These are phyloP conservation scores for Hypoxylon sp. DNA, from an alignment of 2,329 filamentous ascomycete genomes.

Conservation along the genomic window DNA sequence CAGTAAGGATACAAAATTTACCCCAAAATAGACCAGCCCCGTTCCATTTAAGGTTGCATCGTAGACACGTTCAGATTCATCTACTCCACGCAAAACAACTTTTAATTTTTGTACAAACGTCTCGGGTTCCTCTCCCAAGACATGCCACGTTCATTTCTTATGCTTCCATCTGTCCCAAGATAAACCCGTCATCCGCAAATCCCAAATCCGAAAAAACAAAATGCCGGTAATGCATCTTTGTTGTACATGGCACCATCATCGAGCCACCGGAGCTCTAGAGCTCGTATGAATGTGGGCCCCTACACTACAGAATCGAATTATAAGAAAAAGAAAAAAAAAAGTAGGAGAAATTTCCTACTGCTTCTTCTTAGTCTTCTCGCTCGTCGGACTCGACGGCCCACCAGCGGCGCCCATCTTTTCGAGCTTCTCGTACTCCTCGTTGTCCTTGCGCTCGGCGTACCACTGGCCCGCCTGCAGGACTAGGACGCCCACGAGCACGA, in stretches of 20 bases:
- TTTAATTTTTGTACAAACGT: slow-evolving; percentile 18
- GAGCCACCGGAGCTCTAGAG: neutral
- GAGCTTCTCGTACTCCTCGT: slow-evolving; percentile 80
- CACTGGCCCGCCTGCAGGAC: slow-evolving; percentile 97
- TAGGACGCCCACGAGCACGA: slow-evolving; percentile 91
- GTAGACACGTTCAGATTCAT: slow-evolving; percentile 24
- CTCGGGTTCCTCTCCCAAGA: slow-evolving; percentile 1
- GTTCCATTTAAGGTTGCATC: slow-evolving; percentile 8
- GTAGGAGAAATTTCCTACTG: slow-evolving; percentile 35
- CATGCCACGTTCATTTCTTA: slow-evolving; percentile 2
- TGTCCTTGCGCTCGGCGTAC: slow-evolving; percentile 97
- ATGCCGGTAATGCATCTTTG: neutral
- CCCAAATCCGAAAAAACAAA: slow-evolving; percentile 8
- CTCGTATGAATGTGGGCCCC: neutral
- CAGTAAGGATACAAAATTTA: neutral
- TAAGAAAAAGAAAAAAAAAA: slow-evolving; percentile 4
- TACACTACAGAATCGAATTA: slow-evolving; percentile 17
- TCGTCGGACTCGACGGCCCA: slow-evolving; percentile 37
- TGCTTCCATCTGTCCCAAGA: neutral
- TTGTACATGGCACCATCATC: slow-evolving; percentile 11
- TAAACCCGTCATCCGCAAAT: neutral
- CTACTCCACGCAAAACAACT: slow-evolving; percentile 21
- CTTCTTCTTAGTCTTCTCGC: slow-evolving; percentile 55
- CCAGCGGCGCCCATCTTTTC: slow-evolving; percentile 58
- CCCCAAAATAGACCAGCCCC: neutral